A percentile compares a stretch with the other conserved stretches of the same genome.
phyloP scores from a whole-genome alignment of 179 eudicot species.

The Patellifolia procumbens region DNA sequence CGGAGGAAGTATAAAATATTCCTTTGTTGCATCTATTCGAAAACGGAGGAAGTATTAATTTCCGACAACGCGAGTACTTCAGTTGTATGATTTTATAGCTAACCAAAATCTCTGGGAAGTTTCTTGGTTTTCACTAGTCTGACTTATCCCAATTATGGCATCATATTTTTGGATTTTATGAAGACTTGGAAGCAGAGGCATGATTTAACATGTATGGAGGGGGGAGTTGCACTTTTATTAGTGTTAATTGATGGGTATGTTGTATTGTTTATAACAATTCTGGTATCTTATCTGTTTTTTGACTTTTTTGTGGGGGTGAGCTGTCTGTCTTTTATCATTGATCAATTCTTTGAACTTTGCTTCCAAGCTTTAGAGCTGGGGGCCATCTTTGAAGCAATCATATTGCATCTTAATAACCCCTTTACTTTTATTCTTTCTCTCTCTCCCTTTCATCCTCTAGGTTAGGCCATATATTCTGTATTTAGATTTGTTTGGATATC shows the following conservation, averaged over 20 bases:
- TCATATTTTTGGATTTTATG: neutral
- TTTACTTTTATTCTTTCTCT: constrained; percentile 1
- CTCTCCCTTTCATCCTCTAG: neutral
- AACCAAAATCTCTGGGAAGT: neutral
- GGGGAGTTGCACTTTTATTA: neutral
- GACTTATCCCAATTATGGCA: neutral
- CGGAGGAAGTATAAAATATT: too few relatives aligned
- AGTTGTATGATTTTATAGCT: neutral
- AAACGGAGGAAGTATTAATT: too few relatives aligned
- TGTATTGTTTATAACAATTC: constrained; percentile 13
- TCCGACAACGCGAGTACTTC: too few relatives aligned
- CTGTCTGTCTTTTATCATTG: constrained; percentile 23
- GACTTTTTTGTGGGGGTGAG: constrained; percentile 29
- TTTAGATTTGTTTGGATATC: neutral
- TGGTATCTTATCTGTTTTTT: constrained; percentile 36
- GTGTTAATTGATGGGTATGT: constrained; percentile 16
- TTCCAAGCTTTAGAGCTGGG: constrained; percentile 25
- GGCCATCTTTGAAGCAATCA: constrained; percentile 30
- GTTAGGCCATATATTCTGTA: constrained; percentile 2
- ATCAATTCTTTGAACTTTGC: constrained; percentile 35
- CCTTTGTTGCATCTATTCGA: too few relatives aligned
- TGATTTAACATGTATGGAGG: constrained; percentile 12
- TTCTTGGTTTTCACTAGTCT: neutral
- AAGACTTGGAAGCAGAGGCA: neutral
- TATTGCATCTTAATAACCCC: constrained; percentile 13